Conservation (phyloP, 2,329 filamentous ascomycete species). For the Pyrenochaeta sp. region DNA sequence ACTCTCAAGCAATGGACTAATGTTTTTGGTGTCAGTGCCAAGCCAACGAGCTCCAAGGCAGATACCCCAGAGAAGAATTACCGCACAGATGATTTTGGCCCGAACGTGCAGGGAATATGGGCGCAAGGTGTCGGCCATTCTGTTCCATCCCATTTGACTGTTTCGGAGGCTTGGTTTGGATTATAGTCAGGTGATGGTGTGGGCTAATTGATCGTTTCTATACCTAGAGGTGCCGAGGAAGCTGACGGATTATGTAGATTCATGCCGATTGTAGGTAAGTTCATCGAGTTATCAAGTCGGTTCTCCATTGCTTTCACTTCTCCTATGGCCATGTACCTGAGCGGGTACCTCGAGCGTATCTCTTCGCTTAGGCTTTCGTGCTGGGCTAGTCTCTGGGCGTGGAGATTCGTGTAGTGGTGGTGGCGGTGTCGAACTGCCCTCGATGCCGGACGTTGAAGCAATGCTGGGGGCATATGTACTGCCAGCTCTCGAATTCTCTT, state of each 20-base stretch:
- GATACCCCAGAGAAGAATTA: slow-evolving; percentile 42
- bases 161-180: slow-evolving; percentile 40
- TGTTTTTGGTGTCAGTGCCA: slow-evolving; percentile 36
- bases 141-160: slow-evolving; percentile 33
- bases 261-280: no score
- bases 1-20: slow-evolving; percentile 51
- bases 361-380: slow-evolving; percentile 16
- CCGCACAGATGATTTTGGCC: slow-evolving; percentile 38
- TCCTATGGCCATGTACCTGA: slow-evolving; percentile 18
- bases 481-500: slow-evolving; percentile 47
- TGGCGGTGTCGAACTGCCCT: slow-evolving; percentile 25
- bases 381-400: slow-evolving; percentile 19
- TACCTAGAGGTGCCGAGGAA: not conserved
- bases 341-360: slow-evolving; percentile 34
- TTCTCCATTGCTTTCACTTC: slow-evolving; percentile 11
- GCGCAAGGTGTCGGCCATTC: slow-evolving; percentile 38
- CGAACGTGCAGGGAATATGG: slow-evolving; percentile 37
- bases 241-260: no score
- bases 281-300: no score
- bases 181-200: slow-evolving; percentile 9
- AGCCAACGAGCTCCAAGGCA: slow-evolving; percentile 30
- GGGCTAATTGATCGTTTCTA: not conserved
- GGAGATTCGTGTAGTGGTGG: slow-evolving; percentile 10
- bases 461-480: slow-evolving; percentile 51
- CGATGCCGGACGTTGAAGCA: slow-evolving; percentile 34